Base-by-base conservation (phyloP, 139 green algal species). In the Haematococcus sp. region DNA sequence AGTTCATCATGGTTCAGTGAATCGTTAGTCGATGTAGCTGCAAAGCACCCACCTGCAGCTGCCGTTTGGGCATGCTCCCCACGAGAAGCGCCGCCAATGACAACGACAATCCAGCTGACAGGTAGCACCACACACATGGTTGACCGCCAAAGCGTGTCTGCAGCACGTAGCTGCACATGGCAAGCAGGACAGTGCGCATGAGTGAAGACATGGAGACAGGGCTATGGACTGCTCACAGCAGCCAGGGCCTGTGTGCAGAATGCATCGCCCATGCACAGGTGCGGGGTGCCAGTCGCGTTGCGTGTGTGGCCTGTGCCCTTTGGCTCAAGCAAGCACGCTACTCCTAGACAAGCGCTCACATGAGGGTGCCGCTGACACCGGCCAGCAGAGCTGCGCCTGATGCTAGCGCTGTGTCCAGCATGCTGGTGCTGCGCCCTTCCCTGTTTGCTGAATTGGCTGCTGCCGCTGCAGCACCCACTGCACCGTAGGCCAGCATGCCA, bases 81-180 rank as follows among this genome's bases (percentile, higher is more conserved):
- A 76, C 44, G 2, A 86, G 46, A 0, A 52, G 2, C 4, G 32
- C 69, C 0, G 81, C 67, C 30, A 93, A 83, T 4, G 64, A 40
- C 20, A 77, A 71, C 25, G 83, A 91, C 25, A 96, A 81, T 20
- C 28, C 71, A 0, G 91, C 92, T 0, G 89, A 96, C 4, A 68
- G 58, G 27, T 90, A 78, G 84, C 89, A 97, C 84, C 85, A 93
- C 27, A 78, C 71, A 74, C 86, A 95, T 28, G 51, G 34, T 20
- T 89, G 78, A 13, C 86, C 91, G 19, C 56, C 58, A 52, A 98
- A 91, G 32, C 82, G 60, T 4, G 83, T 92, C 33, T 78, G 49
- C 35, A 95, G 76, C 3, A 96, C 70, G 58, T 83, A 91, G 19
- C 82, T 84, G 76, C 34, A 49, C 13, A 9, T 0, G 59, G 9